These are phyloP conservation scores for Nitzschia sp. DNA, from an alignment of 108 stramenopile species.

Conservation along the genomic window DNA sequence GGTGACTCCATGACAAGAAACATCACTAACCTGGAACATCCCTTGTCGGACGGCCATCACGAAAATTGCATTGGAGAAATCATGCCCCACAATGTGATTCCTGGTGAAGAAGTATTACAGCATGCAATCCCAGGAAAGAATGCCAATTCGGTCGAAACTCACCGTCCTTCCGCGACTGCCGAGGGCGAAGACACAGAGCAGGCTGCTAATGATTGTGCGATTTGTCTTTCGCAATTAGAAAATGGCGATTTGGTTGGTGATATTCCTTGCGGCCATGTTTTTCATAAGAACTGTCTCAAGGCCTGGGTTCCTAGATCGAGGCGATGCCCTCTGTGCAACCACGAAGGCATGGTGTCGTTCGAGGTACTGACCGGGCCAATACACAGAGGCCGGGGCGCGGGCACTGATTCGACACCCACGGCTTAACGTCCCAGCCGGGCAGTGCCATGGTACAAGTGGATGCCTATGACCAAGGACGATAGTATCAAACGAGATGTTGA, in stretches of 20 bases:
- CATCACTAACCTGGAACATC: background rate
- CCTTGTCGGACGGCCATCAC: no score
- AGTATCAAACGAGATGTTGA: no score
- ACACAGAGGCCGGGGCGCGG: no score
- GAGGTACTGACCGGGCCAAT: background rate
- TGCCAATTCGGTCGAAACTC: background rate
- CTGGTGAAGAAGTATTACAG: background rate
- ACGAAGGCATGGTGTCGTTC: background rate
- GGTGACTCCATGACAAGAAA: background rate
- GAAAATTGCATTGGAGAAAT: no score
- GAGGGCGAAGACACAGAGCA: background rate
- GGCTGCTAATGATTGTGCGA: slow-evolving; percentile 46
- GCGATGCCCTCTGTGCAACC: slow-evolving; percentile 67
- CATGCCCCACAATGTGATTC: no score
- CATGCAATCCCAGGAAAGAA: background rate
- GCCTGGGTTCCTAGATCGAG: slow-evolving; percentile 66
- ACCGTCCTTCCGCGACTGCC: background rate
- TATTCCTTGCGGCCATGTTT: slow-evolving; percentile 62
- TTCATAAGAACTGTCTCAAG: slow-evolving; percentile 73
- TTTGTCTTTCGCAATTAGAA: slow-evolving; percentile 63
- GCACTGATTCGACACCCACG: no score
- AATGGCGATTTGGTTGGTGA: slow-evolving; percentile 77
- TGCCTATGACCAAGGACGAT: no score
- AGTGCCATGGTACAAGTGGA: no score
- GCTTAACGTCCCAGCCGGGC: no score